Evolutionary conservation across 441 rosid species (phyloP), one percentile per base, ranked within the genome.

Genomic region (Adansonia grandidieri): DNA sequence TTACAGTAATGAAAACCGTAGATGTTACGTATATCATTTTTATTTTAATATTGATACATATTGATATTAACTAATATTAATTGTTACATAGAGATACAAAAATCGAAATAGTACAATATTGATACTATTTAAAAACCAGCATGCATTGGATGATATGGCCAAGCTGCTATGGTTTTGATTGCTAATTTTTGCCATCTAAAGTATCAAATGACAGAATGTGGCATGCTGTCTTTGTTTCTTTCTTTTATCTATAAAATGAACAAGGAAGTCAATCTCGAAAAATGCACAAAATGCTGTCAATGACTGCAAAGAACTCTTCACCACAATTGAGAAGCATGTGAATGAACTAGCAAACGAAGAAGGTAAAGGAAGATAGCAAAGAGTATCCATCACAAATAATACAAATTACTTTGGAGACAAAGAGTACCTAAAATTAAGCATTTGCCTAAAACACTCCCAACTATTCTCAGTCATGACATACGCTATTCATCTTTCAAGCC

Each of bases 371-470:
- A 22, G 45, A 75, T 6, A 50, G 45, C 70, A 72, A 28, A 53
- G 42, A 51, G 78, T 65, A 28, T 20, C 50, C 61, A 11, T 74
- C 65, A 15, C 11, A 74, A 5, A 50, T 14, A n/a, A 48, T 64
- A 15, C 58, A 64, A 61, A 48, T 17, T 32, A 32, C 40, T 32
- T 32, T 10, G 51, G 58, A 3, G 51, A 58, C 56, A 17, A 68
- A 50, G 40, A 44, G 62, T 50, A 75, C 19, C 62, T 64, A 76
- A 32, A 28, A 64, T 64, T 22, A 9, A 75, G 75, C 63, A 53
- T 53, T n/a, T 32, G 24, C 24, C n/a, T 61, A 37, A 75, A 51
- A 51, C 56, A 32, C 28, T 28, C 48, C n/a, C 9, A 64, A 50
- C 71, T 17, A 64, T 28, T 42, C 45, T 17, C 67, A 45, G 77